Percentiles rank a stretch among this genome's conserved stretches.
Conservation (phyloP, 2,329 filamentous ascomycete species). For the Exophiala aquamarina region DNA sequence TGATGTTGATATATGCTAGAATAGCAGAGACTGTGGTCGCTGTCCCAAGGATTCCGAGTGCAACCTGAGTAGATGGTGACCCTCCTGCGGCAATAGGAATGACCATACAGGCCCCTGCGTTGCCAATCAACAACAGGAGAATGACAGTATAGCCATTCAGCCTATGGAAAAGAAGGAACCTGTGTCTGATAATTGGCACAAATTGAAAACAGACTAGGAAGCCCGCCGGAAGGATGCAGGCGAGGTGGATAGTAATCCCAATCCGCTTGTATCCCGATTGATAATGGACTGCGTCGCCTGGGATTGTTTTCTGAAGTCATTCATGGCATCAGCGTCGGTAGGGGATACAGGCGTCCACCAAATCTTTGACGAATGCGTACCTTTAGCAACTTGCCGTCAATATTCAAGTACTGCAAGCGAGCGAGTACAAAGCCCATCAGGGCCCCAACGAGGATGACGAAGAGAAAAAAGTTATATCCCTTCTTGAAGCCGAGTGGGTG, state of each 20-base stretch:
- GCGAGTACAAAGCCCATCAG: slow-evolving; percentile 51
- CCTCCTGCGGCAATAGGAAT: slow-evolving; percentile 54
- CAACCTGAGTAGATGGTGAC: slow-evolving; percentile 49
- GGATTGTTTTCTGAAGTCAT: slow-evolving; percentile 35
- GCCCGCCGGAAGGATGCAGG: slow-evolving; percentile 33
- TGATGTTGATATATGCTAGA: slow-evolving; percentile 58
- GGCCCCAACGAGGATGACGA: slow-evolving; percentile 46
- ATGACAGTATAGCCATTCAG: slow-evolving; percentile 60
- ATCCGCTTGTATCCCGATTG: slow-evolving; percentile 34
- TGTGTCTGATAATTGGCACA: slow-evolving; percentile 46
- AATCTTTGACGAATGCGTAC: no score
- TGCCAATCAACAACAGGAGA: slow-evolving; percentile 47
- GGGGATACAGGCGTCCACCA: no score
- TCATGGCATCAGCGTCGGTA: no score
- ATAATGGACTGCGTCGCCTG: slow-evolving; percentile 50
- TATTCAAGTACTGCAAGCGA: slow-evolving; percentile 51
- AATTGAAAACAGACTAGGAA: slow-evolving; percentile 45
- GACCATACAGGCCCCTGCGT: slow-evolving; percentile 56
- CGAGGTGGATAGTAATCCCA: slow-evolving; percentile 47
- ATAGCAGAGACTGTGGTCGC: slow-evolving; percentile 44
- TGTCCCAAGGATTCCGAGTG: slow-evolving; percentile 45
- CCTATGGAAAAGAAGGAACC: slow-evolving; percentile 55
- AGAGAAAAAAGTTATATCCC: slow-evolving; percentile 59
- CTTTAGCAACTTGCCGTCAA: slow-evolving; percentile 33
- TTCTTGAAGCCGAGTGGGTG: no score